A percentile compares a stretch with the other conserved stretches of the same genome.
Evolutionary conservation across 1,139 yeast species (phyloP).

Genomic region (Hyphopichia fennica): DNA sequence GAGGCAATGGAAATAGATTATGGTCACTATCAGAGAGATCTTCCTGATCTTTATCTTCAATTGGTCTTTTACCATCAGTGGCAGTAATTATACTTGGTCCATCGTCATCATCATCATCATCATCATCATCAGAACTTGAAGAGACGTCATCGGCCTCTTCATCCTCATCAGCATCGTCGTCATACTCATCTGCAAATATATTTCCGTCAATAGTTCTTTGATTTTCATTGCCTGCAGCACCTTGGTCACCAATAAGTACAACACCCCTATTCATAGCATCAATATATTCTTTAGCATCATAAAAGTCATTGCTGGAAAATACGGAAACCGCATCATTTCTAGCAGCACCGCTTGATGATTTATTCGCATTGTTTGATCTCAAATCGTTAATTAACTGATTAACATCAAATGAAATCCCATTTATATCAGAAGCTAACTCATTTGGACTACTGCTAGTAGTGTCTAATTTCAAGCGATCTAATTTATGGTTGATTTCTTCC

Average conservation of each 20-base stretch:
- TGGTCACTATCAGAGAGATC: constrained; percentile 21
- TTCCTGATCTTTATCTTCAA: neutral
- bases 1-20: constrained; percentile 66
- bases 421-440: constrained; percentile 11
- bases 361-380: constrained; percentile 7
- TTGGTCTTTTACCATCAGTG: constrained; percentile 7
- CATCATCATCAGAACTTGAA: constrained; percentile 11
- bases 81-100: constrained; percentile 4
- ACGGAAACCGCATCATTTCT: constrained; percentile 26
- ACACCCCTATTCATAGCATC: constrained; percentile 41
- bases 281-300: constrained; percentile 64
- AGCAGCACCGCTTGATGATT: neutral
- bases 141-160: constrained; percentile 13
- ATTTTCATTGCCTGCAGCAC: constrained; percentile 1
- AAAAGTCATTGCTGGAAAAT: constrained; percentile 48
- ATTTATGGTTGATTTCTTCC: constrained; percentile 20
- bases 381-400: constrained; percentile 16
- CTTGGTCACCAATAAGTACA: constrained; percentile 26
- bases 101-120: constrained; percentile 7
- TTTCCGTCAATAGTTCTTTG: constrained; percentile 6
- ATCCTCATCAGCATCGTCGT: constrained; percentile 13
- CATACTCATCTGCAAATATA: constrained; percentile 8
- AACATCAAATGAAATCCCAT: constrained; percentile 18
- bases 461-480: constrained; percentile 20
- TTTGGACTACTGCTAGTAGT: constrained; percentile 10